Evolutionary conservation across 129 eudicot species (phyloP).

Genomic region (Flaveria bidentis): DNA sequence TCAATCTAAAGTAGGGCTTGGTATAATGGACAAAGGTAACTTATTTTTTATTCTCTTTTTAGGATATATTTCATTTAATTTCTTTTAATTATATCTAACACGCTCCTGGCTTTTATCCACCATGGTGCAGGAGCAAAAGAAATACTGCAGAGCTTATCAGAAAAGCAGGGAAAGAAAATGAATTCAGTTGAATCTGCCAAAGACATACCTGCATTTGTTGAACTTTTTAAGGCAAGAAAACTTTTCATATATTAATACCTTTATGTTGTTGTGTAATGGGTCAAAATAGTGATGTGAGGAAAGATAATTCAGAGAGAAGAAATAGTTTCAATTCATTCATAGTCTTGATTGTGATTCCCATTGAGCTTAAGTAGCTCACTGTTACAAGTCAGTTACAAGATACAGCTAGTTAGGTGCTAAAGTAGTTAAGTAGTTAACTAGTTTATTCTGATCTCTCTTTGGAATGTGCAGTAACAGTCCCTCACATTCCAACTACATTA

Average conservation of each 20-base stretch:
- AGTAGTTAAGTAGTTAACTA: too few relatives aligned
- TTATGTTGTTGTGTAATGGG: background rate
- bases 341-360: too few relatives aligned
- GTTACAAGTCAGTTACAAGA: too few relatives aligned
- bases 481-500: too few relatives aligned
- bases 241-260: background rate
- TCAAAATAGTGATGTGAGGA: too few relatives aligned
- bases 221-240: slow-evolving; percentile 64
- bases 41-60: background rate
- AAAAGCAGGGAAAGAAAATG: slow-evolving; percentile 94
- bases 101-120: background rate
- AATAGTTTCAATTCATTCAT: too few relatives aligned
- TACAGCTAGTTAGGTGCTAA: too few relatives aligned
- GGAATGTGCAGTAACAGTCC: too few relatives aligned
- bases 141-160: slow-evolving; percentile 77
- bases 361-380: too few relatives aligned
- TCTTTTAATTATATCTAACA: slow-evolving; percentile 11
- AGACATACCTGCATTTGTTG: slow-evolving; percentile 68
- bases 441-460: too few relatives aligned
- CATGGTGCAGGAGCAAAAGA: slow-evolving; percentile 80
- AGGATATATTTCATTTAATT: background rate
- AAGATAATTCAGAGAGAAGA: too few relatives aligned
- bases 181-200: slow-evolving; percentile 73
- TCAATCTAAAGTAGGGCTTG: slow-evolving; percentile 81
- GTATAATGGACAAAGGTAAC: slow-evolving; percentile 81